Conservation (phyloP, 345 rosid species). For the Eucalyptus paniculata region DNA sequence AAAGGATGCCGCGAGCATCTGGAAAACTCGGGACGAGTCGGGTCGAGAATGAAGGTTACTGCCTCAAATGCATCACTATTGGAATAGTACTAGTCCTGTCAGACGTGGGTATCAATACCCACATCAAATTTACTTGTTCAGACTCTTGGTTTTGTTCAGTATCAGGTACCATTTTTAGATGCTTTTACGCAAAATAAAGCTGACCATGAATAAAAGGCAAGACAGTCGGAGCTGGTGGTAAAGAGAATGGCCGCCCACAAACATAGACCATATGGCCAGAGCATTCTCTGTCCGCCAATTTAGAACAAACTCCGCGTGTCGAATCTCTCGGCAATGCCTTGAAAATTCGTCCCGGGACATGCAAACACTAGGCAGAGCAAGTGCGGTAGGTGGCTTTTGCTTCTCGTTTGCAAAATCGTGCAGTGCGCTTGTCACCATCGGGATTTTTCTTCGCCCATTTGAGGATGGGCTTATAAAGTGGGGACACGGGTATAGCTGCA, state of each 20-base stretch:
- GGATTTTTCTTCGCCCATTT: background rate
- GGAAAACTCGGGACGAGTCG: background rate
- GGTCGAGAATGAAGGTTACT: background rate
- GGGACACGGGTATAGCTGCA: background rate
- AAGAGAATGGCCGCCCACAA: background rate
- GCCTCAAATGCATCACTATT: background rate
- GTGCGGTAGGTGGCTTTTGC: background rate
- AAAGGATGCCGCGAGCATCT: background rate
- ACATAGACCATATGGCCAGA: background rate
- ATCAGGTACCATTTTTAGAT: background rate
- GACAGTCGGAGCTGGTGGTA: background rate
- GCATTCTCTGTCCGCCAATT: background rate
- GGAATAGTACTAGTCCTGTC: background rate
- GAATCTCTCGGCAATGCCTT: background rate
- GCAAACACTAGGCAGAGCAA: background rate
- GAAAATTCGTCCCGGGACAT: background rate
- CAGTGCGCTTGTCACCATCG: background rate
- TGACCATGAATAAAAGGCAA: background rate
- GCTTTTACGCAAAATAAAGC: background rate
- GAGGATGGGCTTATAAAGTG: background rate
- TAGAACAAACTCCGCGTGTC: background rate
- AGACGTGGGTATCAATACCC: background rate
- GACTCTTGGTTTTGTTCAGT: background rate
- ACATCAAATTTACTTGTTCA: background rate
- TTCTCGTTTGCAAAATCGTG: background rate